A percentile compares a stretch with the other conserved stretches of the same genome.
phyloP scores from a whole-genome alignment of 1,284 basidiomycete genomes.

The Apiotrichum sp. region DNA sequence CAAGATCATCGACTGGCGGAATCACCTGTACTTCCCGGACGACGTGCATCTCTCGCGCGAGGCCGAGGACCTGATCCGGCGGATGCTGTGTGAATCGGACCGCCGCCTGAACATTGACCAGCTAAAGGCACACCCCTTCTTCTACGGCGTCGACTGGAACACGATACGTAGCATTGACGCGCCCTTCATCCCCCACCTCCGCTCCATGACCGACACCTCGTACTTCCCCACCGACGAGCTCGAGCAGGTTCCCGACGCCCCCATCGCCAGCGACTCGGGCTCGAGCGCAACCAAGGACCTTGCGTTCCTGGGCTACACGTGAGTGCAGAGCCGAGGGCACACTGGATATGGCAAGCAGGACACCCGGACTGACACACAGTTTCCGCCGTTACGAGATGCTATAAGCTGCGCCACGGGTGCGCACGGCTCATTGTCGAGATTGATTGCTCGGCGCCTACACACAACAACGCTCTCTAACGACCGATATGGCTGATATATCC shows the following conservation, averaged over 20 bases:
- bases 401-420: constrained; percentile 6
- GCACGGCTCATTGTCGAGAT: too few species aligned
- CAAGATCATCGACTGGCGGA: constrained; percentile 94
- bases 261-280: constrained; percentile 55
- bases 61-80: constrained; percentile 85
- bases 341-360: neutral
- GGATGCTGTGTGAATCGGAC: constrained; percentile 76
- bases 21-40: constrained; percentile 87
- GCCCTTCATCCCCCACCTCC: constrained; percentile 88
- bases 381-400: constrained; percentile 47
- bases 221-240: constrained; percentile 98
- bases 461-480: constrained; percentile 2
- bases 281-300: constrained; percentile 75
- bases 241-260: constrained; percentile 64
- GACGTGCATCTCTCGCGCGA: constrained; percentile 91
- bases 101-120: constrained; percentile 73
- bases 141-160: constrained; percentile 93
- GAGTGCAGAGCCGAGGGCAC: constrained; percentile 7
- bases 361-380: constrained; percentile 8
- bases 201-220: constrained; percentile 77
- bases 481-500: constrained; percentile 8
- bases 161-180: constrained; percentile 87
- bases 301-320: constrained; percentile 77
- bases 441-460: too few species aligned
- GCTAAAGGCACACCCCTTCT: constrained; percentile 92